phyloP scores from a whole-genome alignment of 2,329 filamentous ascomycete genomes.

The Alternaria solani region DNA sequence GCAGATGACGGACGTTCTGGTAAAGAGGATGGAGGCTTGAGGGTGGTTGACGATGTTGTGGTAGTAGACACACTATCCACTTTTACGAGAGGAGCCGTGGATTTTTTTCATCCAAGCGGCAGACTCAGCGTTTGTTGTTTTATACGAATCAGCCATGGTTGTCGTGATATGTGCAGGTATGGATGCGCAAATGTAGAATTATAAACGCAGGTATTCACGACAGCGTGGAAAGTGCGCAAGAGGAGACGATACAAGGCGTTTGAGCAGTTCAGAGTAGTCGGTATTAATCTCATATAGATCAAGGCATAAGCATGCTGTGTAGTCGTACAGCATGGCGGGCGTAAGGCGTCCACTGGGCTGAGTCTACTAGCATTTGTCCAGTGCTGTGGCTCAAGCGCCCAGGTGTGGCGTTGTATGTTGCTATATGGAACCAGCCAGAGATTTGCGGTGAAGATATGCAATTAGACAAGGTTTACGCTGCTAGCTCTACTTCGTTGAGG shows the following conservation, averaged over 20 bases:
- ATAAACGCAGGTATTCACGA: background rate
- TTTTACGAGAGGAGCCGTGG: background rate
- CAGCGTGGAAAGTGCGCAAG: background rate
- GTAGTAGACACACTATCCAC: background rate
- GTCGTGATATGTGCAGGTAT: background rate
- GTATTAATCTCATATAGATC: background rate
- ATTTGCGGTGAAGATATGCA: background rate
- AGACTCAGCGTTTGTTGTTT: background rate
- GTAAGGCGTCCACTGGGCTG: background rate
- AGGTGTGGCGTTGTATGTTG: background rate
- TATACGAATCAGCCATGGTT: background rate
- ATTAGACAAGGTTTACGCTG: constrained; percentile 9
- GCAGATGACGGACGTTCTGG: background rate
- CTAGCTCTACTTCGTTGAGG: constrained; percentile 60
- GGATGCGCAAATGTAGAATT: too few relatives aligned
- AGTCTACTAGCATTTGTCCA: background rate
- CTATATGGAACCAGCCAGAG: background rate
- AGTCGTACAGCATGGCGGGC: background rate
- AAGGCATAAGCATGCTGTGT: background rate
- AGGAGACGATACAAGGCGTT: background rate
- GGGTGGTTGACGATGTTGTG: background rate
- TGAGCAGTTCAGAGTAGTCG: background rate
- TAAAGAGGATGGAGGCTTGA: background rate
- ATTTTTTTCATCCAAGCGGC: background rate
- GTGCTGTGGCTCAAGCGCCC: background rate